phyloP scores from a whole-genome alignment of 306 rosid genomes.

The Dalbergia cochinchinensis region DNA sequence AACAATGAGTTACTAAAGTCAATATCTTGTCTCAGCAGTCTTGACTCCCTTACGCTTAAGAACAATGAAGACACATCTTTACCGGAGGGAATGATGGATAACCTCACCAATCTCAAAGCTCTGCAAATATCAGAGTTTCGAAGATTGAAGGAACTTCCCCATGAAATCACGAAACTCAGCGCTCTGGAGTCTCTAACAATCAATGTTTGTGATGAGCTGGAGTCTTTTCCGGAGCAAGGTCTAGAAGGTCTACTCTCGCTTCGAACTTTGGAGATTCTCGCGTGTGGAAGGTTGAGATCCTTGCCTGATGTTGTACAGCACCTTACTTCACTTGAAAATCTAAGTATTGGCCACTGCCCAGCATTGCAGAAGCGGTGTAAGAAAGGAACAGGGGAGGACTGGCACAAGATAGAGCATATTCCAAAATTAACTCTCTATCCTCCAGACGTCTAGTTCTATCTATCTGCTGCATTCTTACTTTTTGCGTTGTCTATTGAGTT shows the following conservation, averaged over 20 bases:
- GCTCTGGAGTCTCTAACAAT: slow-evolving; percentile 5
- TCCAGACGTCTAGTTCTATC: too few species aligned
- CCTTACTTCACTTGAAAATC: background rate
- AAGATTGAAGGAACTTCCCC: slow-evolving; percentile 7
- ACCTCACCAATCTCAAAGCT: slow-evolving; percentile 4
- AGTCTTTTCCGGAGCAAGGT: slow-evolving; percentile 4
- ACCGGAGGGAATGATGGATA: slow-evolving; percentile 1
- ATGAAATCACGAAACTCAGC: background rate
- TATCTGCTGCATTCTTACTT: too few species aligned
- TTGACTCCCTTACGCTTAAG: background rate
- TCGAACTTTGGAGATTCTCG: background rate
- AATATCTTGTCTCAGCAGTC: slow-evolving; percentile 1
- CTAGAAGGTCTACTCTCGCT: background rate
- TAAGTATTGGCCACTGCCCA: background rate
- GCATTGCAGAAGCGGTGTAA: background rate
- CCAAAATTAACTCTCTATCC: background rate
- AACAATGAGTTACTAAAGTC: background rate
- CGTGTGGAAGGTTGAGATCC: background rate
- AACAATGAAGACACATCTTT: background rate
- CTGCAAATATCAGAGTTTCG: background rate
- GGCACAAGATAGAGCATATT: slow-evolving; percentile 22
- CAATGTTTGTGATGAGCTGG: background rate
- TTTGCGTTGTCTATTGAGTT: too few species aligned
- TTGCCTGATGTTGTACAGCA: slow-evolving; percentile 3
- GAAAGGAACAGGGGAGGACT: slow-evolving; percentile 16